These are phyloP conservation scores for Asterochloris erici DNA, from an alignment of 139 green algal species.

Conservation along the genomic window DNA sequence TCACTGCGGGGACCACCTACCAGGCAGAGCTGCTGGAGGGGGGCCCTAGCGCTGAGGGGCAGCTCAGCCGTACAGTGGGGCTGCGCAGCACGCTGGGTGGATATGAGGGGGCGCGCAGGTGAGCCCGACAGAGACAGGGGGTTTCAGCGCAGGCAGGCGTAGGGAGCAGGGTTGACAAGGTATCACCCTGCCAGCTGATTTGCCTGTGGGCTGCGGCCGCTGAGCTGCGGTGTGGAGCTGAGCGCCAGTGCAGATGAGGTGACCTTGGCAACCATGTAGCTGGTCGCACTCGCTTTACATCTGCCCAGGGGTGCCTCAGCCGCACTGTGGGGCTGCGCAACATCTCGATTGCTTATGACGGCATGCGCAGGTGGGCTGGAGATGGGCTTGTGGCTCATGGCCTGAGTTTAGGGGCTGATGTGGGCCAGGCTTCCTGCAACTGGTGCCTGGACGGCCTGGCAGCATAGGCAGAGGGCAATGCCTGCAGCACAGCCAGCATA, in stretches of 20 bases:
- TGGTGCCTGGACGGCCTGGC: too few species aligned
- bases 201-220: too few species aligned
- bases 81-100: conserved; percentile 7
- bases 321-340: conserved; percentile 8
- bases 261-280: too few species aligned
- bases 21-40: conserved; percentile 38
- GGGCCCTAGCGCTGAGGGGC: conserved; percentile 17
- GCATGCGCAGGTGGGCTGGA: conserved; percentile 26
- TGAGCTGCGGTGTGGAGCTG: too few species aligned
- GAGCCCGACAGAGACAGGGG: conserved; percentile 29
- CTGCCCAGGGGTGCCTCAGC: conserved; percentile 16
- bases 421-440: too few species aligned
- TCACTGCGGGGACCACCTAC: conserved; percentile 46
- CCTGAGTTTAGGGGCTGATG: too few species aligned
- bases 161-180: too few species aligned
- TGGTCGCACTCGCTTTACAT: too few species aligned
- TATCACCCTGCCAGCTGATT: too few species aligned
- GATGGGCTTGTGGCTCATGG: conserved; percentile 1
- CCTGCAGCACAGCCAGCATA: too few species aligned
- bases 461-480: too few species aligned
- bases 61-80: conserved; percentile 23
- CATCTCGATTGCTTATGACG: neutral
- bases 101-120: conserved; percentile 13
- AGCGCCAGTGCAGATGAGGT: too few species aligned
- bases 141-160: neutral